Percentiles rank a stretch among this genome's conserved stretches.
Conservation (phyloP, 2,329 filamentous ascomycete genomes). For the Pseudocercospora crystallina region DNA sequence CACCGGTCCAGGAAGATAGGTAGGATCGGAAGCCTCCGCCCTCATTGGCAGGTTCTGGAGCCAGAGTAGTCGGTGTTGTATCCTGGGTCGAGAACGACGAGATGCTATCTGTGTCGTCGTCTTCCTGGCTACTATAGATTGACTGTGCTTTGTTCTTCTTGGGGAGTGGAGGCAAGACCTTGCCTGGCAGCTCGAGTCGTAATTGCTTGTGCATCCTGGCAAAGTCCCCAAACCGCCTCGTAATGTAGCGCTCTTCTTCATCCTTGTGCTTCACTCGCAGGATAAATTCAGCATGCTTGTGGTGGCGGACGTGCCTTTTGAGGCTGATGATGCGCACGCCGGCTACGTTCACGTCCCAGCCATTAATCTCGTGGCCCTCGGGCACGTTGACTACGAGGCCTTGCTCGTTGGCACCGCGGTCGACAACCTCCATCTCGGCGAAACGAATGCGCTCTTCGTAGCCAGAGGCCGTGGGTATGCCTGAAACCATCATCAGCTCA, state of each 20-base stretch:
- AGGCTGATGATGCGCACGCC: constrained; percentile 77
- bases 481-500: constrained; percentile 99
- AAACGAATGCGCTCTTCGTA: constrained; percentile 98
- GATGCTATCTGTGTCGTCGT: constrained; percentile 73
- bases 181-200: constrained; percentile 83
- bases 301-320: constrained; percentile 83
- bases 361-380: constrained; percentile 88
- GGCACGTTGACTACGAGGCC: constrained; percentile 84
- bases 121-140: constrained; percentile 55
- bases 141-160: constrained; percentile 86
- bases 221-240: constrained; percentile 87
- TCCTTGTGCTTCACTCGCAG: constrained; percentile 79
- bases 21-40: constrained; percentile 47
- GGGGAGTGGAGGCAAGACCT: constrained; percentile 80
- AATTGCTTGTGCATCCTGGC: constrained; percentile 73
- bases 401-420: constrained; percentile 86
- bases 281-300: constrained; percentile 92
- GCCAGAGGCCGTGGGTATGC: constrained; percentile 89
- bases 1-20: constrained; percentile 37
- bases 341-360: constrained; percentile 95
- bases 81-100: constrained; percentile 75
- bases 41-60: constrained; percentile 17
- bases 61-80: constrained; percentile 33
- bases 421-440: constrained; percentile 94
- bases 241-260: constrained; percentile 74